These are phyloP conservation scores for Trichoderma lentiforme DNA, from an alignment of 2,329 filamentous ascomycete genomes.

Conservation along the genomic window DNA sequence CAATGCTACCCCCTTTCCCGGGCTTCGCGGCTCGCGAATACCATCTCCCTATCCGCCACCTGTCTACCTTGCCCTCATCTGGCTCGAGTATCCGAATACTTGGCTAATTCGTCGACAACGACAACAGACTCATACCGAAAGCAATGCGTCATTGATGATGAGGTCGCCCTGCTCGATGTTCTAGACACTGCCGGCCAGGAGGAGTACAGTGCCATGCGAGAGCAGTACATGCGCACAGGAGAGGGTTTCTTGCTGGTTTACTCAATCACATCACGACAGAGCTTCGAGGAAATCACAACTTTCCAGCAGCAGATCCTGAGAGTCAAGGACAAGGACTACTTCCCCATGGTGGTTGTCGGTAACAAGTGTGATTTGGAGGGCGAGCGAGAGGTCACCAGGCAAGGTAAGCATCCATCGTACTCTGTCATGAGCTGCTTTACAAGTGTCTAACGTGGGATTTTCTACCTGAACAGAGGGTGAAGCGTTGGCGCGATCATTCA, in stretches of 20 bases:
- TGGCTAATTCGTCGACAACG: constrained; percentile 10
- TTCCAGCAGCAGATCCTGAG: constrained; percentile 98
- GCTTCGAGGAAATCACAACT: constrained; percentile 96
- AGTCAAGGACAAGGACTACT: constrained; percentile 99
- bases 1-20: background rate
- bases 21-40: background rate
- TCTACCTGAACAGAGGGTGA: constrained; percentile 69
- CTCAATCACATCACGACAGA: constrained; percentile 95
- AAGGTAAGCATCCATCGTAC: constrained; percentile 60
- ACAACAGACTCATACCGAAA: constrained; percentile 93
- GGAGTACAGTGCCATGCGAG: constrained; percentile 98
- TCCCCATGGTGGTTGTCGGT: constrained; percentile 97
- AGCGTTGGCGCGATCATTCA: constrained; percentile 78
- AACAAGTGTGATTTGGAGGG: constrained; percentile 98
- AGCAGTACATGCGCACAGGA: constrained; percentile 99
- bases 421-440: background rate
- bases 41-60: background rate
- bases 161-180: constrained; percentile 95
- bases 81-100: background rate
- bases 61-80: background rate
- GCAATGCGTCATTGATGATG: constrained; percentile 98
- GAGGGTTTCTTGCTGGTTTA: constrained; percentile 98
- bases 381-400: constrained; percentile 85
- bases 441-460: background rate
- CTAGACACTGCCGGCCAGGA: constrained; percentile 98